Base-by-base conservation (phyloP, 371 early-diverging fungal genomes). In the Sporodiniella umbellata region DNA sequence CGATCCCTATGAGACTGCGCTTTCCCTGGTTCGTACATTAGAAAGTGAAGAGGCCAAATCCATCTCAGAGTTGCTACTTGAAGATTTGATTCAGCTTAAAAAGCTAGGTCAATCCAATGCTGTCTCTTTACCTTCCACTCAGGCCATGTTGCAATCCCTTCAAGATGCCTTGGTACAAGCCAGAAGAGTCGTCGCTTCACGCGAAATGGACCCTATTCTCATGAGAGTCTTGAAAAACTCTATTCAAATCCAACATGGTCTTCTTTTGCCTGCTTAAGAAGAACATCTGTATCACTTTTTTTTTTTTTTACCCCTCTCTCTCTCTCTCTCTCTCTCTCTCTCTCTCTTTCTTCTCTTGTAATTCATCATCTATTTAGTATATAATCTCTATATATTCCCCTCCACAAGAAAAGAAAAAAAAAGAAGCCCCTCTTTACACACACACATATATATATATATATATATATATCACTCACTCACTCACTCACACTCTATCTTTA, bases 31-130 rank as follows among this genome's bases (percentile, higher is more conserved):
- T 1, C 58, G 64, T 18, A 53, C 61, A 1, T 43, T 72, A 4
- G 69, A 63, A 8, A 55, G 48, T 1, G 69, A 68, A 33, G 72
- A 72, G 39, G 58, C 69, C 1, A 33, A 56, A 2, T 37, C 65
- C 8, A 40, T 68, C 2, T 53, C 69, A 8, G 72, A 72, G 37
- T 50, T 59, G 0, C 23, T 72, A 5, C 21, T 68, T 15, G 63
- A 72, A 31, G 65, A 72, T n/a, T 25, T 68, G 11, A 47, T 68
- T 28, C 56, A 60, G 4, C 33, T 68, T 4, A 60, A 56, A 33
- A 46, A 53, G 12, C 45, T 56, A 12, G 26, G 58, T 8, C 35
- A 53, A 12, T 45, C 44, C 17, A 23, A 37, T 14, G 17, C 47
- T 22, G 10, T 28, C 15, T 45, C 44, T n/a, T 11, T 53, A 25